Evolutionary conservation across 2,329 filamentous ascomycete genomes (phyloP).

Genomic region (Cercospora beticola): DNA sequence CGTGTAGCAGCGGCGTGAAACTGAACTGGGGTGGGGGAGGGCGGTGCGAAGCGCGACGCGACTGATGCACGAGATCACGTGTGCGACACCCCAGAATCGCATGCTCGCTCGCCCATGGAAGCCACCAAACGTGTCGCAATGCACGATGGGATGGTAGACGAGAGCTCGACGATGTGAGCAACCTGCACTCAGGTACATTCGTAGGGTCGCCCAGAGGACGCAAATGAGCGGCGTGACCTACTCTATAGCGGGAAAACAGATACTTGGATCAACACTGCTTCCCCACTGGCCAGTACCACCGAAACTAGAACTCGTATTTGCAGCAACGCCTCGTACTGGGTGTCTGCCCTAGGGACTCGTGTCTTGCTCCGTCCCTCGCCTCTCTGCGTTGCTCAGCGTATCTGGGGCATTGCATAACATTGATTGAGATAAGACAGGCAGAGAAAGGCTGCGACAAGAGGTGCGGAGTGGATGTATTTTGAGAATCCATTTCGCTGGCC

Average conservation of each 20-base stretch:
- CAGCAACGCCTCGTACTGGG: not conserved
- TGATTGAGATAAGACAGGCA: not conserved
- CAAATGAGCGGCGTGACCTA: not conserved
- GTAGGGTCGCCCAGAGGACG: not conserved
- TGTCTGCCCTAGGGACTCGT: not conserved
- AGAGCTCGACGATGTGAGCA: not conserved
- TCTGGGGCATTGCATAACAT: not conserved
- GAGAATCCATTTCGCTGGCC: not conserved
- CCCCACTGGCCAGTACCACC: not conserved
- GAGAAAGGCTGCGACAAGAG: not conserved
- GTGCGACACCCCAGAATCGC: not conserved
- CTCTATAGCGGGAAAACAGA: not conserved
- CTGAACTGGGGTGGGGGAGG: not conserved
- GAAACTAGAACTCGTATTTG: not conserved
- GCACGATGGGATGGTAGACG: not conserved
- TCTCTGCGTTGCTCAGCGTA: not conserved
- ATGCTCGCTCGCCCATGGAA: not conserved
- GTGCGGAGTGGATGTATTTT: not conserved
- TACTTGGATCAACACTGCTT: not conserved
- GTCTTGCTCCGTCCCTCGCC: not conserved
- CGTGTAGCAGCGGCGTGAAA: not conserved
- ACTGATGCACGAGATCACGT: not conserved
- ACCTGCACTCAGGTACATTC: not conserved
- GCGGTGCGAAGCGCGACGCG: not conserved
- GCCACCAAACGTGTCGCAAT: not conserved